Conservation (phyloP, 2,329 filamentous ascomycete species). For the Bipolaris gigantea region DNA sequence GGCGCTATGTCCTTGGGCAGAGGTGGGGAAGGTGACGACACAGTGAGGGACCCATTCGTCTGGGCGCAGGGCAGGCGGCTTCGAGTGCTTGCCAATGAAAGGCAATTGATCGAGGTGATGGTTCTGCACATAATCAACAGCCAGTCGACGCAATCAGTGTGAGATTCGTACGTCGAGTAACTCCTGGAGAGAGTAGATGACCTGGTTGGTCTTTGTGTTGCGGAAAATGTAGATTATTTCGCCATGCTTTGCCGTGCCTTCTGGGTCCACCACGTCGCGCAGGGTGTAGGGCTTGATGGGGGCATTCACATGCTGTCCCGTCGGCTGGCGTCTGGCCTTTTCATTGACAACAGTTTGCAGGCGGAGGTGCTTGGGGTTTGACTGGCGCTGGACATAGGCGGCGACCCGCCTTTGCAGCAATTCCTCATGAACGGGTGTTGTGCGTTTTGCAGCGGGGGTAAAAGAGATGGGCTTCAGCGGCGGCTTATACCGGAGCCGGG, state of each 20-base stretch:
- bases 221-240: constrained; percentile 65
- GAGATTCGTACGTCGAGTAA: constrained; percentile 56
- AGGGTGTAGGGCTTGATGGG: constrained; percentile 41
- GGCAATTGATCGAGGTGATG: constrained; percentile 60
- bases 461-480: constrained; percentile 24
- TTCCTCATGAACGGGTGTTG: constrained; percentile 5
- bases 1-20: constrained; percentile 55
- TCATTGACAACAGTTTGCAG: constrained; percentile 31
- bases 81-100: constrained; percentile 66
- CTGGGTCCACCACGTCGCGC: constrained; percentile 44
- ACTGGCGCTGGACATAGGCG: constrained; percentile 29
- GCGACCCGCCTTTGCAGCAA: constrained; percentile 10
- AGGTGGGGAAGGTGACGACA: constrained; percentile 58
- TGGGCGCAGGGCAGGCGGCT: constrained; percentile 60
- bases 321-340: constrained; percentile 26
- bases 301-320: constrained; percentile 16
- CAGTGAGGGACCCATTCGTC: constrained; percentile 66
- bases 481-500: constrained; percentile 30
- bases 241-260: constrained; percentile 48
- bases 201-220: constrained; percentile 64
- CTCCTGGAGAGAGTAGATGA: constrained; percentile 63
- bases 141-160: neutral
- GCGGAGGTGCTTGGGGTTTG: constrained; percentile 28
- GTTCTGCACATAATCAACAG: constrained; percentile 43
- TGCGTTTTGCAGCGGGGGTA: constrained; percentile 6